Percentiles rank a stretch among this genome's conserved stretches.
Conservation (phyloP, 345 rosid species). For the Cardamine chenopodiifolia region DNA sequence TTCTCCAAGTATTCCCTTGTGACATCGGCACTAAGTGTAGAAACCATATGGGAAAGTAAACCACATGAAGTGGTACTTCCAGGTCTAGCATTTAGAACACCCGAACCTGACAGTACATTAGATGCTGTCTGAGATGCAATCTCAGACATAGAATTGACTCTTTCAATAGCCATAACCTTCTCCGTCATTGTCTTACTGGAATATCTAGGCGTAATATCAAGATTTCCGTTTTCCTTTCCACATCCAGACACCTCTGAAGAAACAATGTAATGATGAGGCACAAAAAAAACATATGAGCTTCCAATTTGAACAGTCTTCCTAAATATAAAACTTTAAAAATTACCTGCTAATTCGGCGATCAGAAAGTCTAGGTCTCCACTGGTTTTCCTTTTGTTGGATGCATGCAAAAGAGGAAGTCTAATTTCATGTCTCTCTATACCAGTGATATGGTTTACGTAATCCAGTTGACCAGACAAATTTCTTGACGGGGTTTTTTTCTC, state of each 20-base stretch:
- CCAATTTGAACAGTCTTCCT: slow-evolving; percentile 14
- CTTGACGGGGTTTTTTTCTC: slow-evolving; percentile 94
- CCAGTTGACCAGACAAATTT: slow-evolving; percentile 85
- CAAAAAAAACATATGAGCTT: slow-evolving; percentile 1
- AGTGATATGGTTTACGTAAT: slow-evolving; percentile 72
- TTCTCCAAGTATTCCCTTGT: slow-evolving; percentile 89
- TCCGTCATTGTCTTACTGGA: slow-evolving; percentile 57
- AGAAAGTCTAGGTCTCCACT: slow-evolving; percentile 85
- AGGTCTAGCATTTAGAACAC: slow-evolving; percentile 87
- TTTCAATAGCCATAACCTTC: slow-evolving; percentile 67
- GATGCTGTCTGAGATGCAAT: slow-evolving; percentile 86
- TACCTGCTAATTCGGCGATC: slow-evolving; percentile 96
- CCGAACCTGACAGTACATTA: slow-evolving; percentile 94
- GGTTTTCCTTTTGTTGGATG: slow-evolving; percentile 76
- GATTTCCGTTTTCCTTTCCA: slow-evolving; percentile 76
- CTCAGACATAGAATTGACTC: slow-evolving; percentile 71
- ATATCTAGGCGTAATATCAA: slow-evolving; percentile 64
- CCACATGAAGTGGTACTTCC: slow-evolving; percentile 97
- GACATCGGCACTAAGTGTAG: slow-evolving; percentile 76
- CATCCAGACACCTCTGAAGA: slow-evolving; percentile 72
- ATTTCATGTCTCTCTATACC: slow-evolving; percentile 90
- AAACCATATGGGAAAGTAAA: slow-evolving; percentile 78
- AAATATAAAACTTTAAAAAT: slow-evolving; percentile 12
- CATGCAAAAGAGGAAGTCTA: slow-evolving; percentile 78
- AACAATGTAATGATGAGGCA: slow-evolving; percentile 34